Evolutionary conservation across 164 flowering plant genomes (phyloP), one percentile per base, ranked within the genome.

Genomic region (Echeveria elegans): DNA sequence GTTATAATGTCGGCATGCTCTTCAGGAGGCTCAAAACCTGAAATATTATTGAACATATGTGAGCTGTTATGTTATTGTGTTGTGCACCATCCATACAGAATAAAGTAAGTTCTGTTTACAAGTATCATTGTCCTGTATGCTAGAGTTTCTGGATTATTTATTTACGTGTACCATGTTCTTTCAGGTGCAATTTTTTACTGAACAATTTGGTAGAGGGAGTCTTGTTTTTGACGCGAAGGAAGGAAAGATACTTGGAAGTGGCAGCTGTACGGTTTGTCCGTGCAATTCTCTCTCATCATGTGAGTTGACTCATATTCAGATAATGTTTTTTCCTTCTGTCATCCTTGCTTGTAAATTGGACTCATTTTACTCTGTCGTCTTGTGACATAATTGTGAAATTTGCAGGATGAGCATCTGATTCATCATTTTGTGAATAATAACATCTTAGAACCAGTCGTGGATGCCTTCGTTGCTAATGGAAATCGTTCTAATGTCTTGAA

Each of bases 31-130:
- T 69, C 78, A 40, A 91, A 84, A 79, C 97, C 99, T 70, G 99
- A 95, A 72, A 88, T 92, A 69, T 73, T 95, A 60, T 81, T 82
- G 50, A 92, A 85, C 77, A 88, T 92, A 52, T 86, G 96, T 74
- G 99, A 95, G 63, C 80, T 95, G 74, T 86, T 95, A 29, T 92
- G 97, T 80, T 95, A 89, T 77, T 95, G 97, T 72, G 94, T 92
- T 65, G 73, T 82, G 66, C 99, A 92, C 73, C 96, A 95, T 77
- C 90, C 90, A 5, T 84, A 79, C 72, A 86, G 92, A 73, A 89
- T 88, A 83, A 92, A 87, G 97, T 95, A 88, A 81, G 24, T 19
- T 34, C 26, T 23, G 16, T 6, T 16, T 9, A 7, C 38, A 32
- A 30, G 21, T 11, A 34, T 32, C 19, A 18, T 5, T 6, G 21